These are phyloP conservation scores for Yamadazyma trypodendri DNA, from an alignment of 1,139 yeast species.

Conservation along the genomic window DNA sequence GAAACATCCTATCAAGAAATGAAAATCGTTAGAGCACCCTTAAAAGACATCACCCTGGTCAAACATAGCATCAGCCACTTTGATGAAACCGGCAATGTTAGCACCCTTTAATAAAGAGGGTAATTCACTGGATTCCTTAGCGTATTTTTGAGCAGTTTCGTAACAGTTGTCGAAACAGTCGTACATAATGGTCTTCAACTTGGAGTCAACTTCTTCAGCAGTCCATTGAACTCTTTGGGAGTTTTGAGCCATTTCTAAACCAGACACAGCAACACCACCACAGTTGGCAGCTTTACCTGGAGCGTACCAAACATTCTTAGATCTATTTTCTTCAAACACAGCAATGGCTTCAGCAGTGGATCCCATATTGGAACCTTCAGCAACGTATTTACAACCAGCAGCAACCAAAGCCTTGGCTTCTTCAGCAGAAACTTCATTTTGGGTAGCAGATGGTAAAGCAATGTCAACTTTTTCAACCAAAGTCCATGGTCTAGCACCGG, in stretches of 20 bases:
- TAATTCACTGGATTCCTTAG: constrained; percentile 67
- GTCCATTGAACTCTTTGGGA: constrained; percentile 91
- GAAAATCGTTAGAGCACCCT: constrained; percentile 6
- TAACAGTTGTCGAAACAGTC: constrained; percentile 92
- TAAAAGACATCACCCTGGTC: constrained; percentile 89
- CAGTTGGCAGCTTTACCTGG: constrained; percentile 99
- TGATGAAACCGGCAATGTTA: constrained; percentile 97
- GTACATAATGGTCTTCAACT: constrained; percentile 88
- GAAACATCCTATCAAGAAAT: constrained; percentile 2
- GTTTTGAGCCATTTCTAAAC: constrained; percentile 99
- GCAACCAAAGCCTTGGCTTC: constrained; percentile 94
- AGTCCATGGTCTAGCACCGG: constrained; percentile 96
- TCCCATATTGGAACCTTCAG: constrained; percentile 99
- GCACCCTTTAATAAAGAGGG: constrained; percentile 98
- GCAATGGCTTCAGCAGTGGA: constrained; percentile 96
- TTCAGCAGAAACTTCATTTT: constrained; percentile 94
- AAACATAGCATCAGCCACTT: constrained; percentile 98
- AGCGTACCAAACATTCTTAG: constrained; percentile 89
- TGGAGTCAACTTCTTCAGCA: constrained; percentile 81
- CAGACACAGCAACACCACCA: constrained; percentile 99
- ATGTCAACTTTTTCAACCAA: constrained; percentile 90
- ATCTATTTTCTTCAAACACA: constrained; percentile 86
- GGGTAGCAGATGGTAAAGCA: constrained; percentile 98
- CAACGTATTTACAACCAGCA: constrained; percentile 89
- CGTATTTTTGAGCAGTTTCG: constrained; percentile 78